phyloP scores from a whole-genome alignment of 345 rosid genomes.

The Eucalyptus pauciflora region DNA sequence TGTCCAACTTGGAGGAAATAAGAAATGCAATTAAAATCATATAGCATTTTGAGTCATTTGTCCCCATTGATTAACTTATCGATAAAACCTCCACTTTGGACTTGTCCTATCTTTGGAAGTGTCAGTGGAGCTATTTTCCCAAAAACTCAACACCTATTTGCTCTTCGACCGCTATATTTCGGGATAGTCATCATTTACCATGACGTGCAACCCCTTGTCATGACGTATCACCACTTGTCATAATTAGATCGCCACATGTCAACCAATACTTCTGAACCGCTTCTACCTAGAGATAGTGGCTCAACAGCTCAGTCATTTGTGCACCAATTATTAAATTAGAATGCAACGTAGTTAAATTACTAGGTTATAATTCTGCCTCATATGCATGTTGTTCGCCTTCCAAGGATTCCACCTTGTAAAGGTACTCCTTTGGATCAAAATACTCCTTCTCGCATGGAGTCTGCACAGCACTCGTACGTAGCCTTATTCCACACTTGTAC shows the following conservation, averaged over 20 bases:
- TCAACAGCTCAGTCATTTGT: background rate
- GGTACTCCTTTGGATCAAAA: background rate
- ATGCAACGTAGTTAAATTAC: background rate
- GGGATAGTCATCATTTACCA: background rate
- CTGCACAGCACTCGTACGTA: background rate
- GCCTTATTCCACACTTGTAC: background rate
- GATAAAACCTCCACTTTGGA: background rate
- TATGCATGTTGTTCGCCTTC: background rate
- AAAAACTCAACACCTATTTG: background rate
- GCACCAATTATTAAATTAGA: no score
- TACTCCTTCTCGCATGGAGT: background rate
- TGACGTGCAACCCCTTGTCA: no score
- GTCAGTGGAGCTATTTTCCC: background rate
- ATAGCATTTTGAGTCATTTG: background rate
- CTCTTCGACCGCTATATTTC: background rate
- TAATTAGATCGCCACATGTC: no score
- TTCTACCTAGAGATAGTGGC: background rate
- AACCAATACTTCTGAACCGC: rapidly evolving
- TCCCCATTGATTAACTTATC: background rate
- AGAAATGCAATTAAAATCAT: background rate
- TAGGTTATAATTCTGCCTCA: background rate
- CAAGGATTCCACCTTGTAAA: background rate
- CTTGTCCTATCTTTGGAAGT: background rate
- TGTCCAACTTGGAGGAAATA: background rate
- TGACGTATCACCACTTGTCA: background rate